Conservation (phyloP, 441 rosid genomes). For the Codiaeum variegatum region DNA sequence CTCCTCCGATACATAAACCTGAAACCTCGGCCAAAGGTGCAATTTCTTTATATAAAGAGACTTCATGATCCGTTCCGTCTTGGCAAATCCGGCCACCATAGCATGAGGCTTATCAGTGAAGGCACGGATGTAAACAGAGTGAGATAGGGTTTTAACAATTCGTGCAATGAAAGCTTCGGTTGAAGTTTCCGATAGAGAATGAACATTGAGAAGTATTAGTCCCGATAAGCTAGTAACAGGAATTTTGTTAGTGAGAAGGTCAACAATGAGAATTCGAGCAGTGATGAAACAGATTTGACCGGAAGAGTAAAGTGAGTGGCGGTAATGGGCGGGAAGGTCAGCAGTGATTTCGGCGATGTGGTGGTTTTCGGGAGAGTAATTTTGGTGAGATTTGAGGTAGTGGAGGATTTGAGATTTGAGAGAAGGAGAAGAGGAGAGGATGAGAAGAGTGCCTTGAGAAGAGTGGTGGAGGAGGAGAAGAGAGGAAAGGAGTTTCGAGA, state of each 20-base stretch:
- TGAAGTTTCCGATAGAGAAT: slow-evolving; percentile 71
- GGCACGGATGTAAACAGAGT: slow-evolving; percentile 53
- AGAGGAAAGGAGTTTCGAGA: slow-evolving; percentile 60
- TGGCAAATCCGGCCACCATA: slow-evolving; percentile 86
- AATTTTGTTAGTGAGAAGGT: slow-evolving; percentile 55
- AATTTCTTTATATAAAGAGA: slow-evolving; percentile 54
- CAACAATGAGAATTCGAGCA: slow-evolving; percentile 89
- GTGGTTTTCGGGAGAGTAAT: slow-evolving; percentile 24
- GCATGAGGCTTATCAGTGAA: slow-evolving; percentile 80
- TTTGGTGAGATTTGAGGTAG: slow-evolving; percentile 29
- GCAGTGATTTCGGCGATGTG: slow-evolving; percentile 62
- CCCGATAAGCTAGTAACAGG: slow-evolving; percentile 64
- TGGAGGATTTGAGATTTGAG: slow-evolving; percentile 65
- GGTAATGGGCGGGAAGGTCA: slow-evolving; percentile 71
- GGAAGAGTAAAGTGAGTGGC: slow-evolving; percentile 78
- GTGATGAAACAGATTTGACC: slow-evolving; percentile 67
- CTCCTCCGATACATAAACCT: slow-evolving; percentile 85
- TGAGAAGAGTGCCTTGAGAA: slow-evolving; percentile 68
- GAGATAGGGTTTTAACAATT: slow-evolving; percentile 49
- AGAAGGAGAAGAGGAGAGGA: slow-evolving; percentile 57
- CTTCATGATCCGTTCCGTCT: slow-evolving; percentile 87
- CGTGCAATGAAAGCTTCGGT: slow-evolving; percentile 86
- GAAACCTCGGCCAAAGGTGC: slow-evolving; percentile 98
- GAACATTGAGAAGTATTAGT: slow-evolving; percentile 54
- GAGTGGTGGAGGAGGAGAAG: slow-evolving; percentile 72